Percentiles rank a stretch among this genome's conserved stretches.
These are phyloP conservation scores for Neurospora discreta DNA, from an alignment of 495 filamentous ascomycete genomes.

Conservation along the genomic window DNA sequence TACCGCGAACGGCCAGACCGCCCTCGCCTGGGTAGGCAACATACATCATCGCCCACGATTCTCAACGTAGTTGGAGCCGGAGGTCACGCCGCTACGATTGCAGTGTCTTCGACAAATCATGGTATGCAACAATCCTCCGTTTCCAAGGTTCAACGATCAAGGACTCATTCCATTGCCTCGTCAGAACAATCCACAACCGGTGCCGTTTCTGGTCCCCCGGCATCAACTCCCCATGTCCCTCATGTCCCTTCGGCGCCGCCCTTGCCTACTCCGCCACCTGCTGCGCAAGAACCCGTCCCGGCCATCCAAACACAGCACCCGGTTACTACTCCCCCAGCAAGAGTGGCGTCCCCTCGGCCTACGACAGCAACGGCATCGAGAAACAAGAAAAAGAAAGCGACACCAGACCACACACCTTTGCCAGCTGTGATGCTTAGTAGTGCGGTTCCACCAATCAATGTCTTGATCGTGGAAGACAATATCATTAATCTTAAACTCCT, in stretches of 20 bases:
- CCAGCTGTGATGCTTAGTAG: constrained; percentile 64
- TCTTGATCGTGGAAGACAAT: constrained; percentile 97
- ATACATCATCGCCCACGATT: constrained; percentile 73
- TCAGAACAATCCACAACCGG: constrained; percentile 29
- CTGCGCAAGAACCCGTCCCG: constrained; percentile 22
- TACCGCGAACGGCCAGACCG: constrained; percentile 35
- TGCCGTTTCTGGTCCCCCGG: constrained; percentile 14
- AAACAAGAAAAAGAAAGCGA: constrained; percentile 43
- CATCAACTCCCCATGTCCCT: not conserved
- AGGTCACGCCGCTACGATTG: constrained; percentile 11
- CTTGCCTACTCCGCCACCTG: constrained; percentile 43
- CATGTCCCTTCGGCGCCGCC: constrained; percentile 33
- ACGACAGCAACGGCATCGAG: constrained; percentile 18
- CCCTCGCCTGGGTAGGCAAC: constrained; percentile 54
- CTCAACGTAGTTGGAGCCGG: constrained; percentile 25
- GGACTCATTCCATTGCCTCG: constrained; percentile 43
- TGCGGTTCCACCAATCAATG: constrained; percentile 91
- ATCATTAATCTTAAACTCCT: constrained; percentile 89
- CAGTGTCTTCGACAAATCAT: constrained; percentile 12
- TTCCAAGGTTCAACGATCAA: constrained; percentile 27
- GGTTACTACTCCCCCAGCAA: constrained; percentile 41
- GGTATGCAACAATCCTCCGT: constrained; percentile 19
- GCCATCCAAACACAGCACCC: not conserved
- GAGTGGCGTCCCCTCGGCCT: constrained; percentile 48
- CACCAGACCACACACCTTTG: constrained; percentile 35